Evolutionary conservation across 163 green algal genomes (phyloP).

Genomic region (Chlamydomonas reinhardtii): DNA sequence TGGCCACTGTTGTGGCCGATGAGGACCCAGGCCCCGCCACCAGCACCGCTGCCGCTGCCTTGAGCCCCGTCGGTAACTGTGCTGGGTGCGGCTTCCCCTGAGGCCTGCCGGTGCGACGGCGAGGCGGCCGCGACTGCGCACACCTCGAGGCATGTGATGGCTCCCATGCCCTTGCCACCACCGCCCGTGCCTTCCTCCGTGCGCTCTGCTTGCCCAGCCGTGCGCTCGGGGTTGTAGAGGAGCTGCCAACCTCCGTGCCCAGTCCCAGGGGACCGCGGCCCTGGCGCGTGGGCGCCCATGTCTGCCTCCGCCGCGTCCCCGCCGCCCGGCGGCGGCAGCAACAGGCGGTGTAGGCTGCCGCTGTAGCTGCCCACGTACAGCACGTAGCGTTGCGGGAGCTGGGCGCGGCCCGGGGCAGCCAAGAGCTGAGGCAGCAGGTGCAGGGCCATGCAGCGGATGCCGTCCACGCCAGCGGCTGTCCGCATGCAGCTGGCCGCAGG

Average conservation of each 20-base stretch:
- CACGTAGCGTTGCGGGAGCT: too few relatives aligned
- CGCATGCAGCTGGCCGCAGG: too few relatives aligned
- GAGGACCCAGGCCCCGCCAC: too few relatives aligned
- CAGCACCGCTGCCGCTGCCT: not conserved
- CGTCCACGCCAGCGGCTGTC: not conserved
- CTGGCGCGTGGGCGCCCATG: not conserved
- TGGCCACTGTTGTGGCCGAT: too few relatives aligned
- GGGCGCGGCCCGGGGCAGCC: too few relatives aligned
- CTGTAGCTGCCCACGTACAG: not conserved
- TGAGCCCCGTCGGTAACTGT: too few relatives aligned
- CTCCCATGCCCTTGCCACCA: not conserved
- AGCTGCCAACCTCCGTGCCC: too few relatives aligned
- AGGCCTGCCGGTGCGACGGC: too few relatives aligned
- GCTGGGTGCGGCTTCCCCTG: too few relatives aligned
- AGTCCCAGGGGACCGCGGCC: not conserved
- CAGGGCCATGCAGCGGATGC: constrained; percentile 22
- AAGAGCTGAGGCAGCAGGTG: not conserved
- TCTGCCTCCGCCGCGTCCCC: not conserved
- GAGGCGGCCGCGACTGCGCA: not conserved
- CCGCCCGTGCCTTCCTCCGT: not conserved
- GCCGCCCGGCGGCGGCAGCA: not conserved
- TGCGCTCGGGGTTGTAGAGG: too few relatives aligned
- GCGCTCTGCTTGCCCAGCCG: too few relatives aligned
- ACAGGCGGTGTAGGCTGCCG: not conserved
- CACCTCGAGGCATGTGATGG: constrained; percentile 25